Conservation (phyloP, 768 basidiomycete genomes). For the Suillus paluster region DNA sequence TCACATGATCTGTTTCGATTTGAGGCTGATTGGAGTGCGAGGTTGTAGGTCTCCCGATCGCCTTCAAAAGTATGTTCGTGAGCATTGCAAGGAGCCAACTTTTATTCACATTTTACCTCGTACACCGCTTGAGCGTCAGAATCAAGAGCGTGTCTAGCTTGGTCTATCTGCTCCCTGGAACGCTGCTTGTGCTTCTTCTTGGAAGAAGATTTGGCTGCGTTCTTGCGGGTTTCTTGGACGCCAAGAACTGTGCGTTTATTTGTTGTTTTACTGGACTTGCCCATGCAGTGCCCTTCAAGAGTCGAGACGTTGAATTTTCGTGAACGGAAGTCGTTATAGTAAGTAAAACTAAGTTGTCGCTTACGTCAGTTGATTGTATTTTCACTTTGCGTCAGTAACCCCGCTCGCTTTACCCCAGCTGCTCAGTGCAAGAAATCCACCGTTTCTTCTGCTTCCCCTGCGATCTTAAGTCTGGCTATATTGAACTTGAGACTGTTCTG, state of each 20-base stretch:
- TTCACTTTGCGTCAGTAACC: not conserved
- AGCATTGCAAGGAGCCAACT: not conserved
- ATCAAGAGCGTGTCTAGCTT: constrained; percentile 29
- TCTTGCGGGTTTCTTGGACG: constrained; percentile 8
- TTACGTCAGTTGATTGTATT: not conserved
- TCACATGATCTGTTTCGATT: constrained; percentile 5
- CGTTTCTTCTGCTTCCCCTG: not conserved
- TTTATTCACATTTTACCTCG: constrained; percentile 12
- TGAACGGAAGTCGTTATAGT: too few relatives aligned
- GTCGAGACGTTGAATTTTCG: too few relatives aligned
- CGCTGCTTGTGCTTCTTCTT: constrained; percentile 24
- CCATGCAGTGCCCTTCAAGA: not conserved
- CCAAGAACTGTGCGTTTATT: not conserved
- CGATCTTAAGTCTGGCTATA: constrained; percentile 4
- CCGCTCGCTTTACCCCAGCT: not conserved
- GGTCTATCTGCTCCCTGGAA: constrained; percentile 30
- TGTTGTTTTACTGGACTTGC: not conserved
- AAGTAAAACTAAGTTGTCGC: too few relatives aligned
- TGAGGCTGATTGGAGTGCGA: not conserved
- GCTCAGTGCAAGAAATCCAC: not conserved
- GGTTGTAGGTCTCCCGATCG: not conserved
- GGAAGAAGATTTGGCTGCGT: constrained; percentile 17
- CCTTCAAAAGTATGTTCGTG: not conserved
- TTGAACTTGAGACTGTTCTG: constrained; percentile 4
- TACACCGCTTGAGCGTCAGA: constrained; percentile 31